A percentile compares a stretch with the other conserved stretches of the same genome.
These are phyloP conservation scores for Rubus parviflorus DNA, from an alignment of 306 rosid species.

Conservation along the genomic window DNA sequence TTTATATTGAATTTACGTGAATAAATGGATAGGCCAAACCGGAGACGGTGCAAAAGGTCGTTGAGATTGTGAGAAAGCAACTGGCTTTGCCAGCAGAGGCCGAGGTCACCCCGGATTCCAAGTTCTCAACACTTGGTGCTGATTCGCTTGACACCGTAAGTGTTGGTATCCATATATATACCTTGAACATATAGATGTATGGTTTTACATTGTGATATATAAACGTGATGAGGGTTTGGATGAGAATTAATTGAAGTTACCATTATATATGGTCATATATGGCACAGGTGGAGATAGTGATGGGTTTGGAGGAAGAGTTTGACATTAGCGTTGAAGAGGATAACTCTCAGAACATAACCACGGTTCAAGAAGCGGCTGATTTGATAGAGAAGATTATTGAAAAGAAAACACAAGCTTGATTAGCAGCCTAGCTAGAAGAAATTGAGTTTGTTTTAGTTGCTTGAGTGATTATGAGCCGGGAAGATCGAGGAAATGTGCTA, in stretches of 20 bases:
- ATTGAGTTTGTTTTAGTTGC: background rate
- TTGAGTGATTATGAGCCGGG: background rate
- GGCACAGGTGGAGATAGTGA: conserved; percentile 46
- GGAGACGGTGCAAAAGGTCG: conserved; percentile 43
- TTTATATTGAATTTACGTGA: background rate
- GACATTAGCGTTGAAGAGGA: conserved; percentile 47
- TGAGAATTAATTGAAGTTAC: background rate
- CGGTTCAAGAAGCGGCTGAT: conserved; percentile 54
- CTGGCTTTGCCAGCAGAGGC: conserved; percentile 41
- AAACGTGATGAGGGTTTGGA: background rate
- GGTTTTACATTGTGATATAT: background rate
- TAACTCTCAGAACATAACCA: conserved; percentile 41
- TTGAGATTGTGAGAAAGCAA: conserved; percentile 46
- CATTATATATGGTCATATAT: too few species aligned
- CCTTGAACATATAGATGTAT: background rate
- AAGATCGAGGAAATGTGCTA: background rate
- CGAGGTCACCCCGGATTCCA: conserved; percentile 41
- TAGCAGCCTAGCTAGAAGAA: background rate
- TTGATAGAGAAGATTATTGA: conserved; percentile 42
- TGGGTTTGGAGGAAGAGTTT: conserved; percentile 50
- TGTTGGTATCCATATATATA: background rate
- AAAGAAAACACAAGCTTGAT: conserved; percentile 24
- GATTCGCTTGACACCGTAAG: conserved; percentile 48
- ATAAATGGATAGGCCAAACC: conserved; percentile 35
- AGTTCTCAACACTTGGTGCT: conserved; percentile 44